Base-by-base conservation (phyloP, 441 rosid genomes). In the Syzygium malaccense region DNA sequence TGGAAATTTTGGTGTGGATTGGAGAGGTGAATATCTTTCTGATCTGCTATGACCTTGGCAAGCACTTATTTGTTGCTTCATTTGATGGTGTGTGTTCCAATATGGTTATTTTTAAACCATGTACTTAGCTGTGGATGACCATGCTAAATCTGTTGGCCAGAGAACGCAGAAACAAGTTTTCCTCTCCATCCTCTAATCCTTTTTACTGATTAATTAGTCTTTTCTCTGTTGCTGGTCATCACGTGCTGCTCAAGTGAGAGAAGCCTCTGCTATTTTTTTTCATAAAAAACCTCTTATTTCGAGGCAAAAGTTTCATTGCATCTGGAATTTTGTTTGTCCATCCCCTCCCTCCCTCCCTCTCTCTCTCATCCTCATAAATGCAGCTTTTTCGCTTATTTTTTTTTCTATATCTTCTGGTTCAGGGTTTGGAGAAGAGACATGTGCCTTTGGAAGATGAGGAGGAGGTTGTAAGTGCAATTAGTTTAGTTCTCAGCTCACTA, bases 361-460 rank as follows among this genome's bases (percentile, higher is more conserved):
- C 45, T 86, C 30, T 20, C 57, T 64, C 48, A 8, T 45, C 9
- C 60, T 13, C 28, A 8, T 6, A 57, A 33, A 28, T 55, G 75
- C 86, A 87, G 57, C n/a, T 84, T 60, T 86, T 78, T 91, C 17
- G 17, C 30, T 58, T 3, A 37, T 48, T 62, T 51, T 23, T 15
- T 23, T 86, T 37, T 49, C 28, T 19, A 25, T 83, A 84, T 78
- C 84, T 66, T 90, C 80, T 71, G 55, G 60, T 87, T 88, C 94
- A 97, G 99, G 95, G 96, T 91, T 92, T 98, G 94, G 98, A 95
- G 90, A 96, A 95, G 92, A 94, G 93, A 89, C 93, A 92, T 89
- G 91, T 97, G 92, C 94, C 98, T 89, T 92, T 95, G 91, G 98
- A 96, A 93, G 99, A 95, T 87, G 99, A 97, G 93, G 99, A 95